Evolutionary conservation across 345 rosid genomes (phyloP), one percentile per base, ranked within the genome.

Genomic region (Punica granatum): DNA sequence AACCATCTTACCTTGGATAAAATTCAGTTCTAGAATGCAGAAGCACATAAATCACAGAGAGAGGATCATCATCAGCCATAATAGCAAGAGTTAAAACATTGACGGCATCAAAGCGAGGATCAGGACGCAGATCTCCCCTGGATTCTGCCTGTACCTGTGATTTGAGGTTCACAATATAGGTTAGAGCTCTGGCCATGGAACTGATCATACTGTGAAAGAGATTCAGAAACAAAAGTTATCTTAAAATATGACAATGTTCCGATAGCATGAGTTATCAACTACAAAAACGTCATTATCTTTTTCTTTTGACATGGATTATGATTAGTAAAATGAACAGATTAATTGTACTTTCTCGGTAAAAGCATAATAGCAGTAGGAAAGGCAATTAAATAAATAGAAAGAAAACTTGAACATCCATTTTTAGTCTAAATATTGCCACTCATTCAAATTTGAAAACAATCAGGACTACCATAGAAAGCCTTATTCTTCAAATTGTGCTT

Each of bases 101-200:
- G 74, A 90, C 75, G 42, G 96, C 86, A 81, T 93, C 97, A 79
- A 81, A 84, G 54, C 85, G 86, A 78, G 98, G 97, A 86, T 93
- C 84, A 70, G 98, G 88, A 69, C 83, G 83, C 67, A 87, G 86
- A 74, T 90, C 92, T 68, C 90, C 98, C 82, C 97, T 85, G 75
- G 91, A 82, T 76, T 90, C 89, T 46, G 96, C 82, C 63, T 82
- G 95, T 80, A 93, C 88, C 98, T 93, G 85, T 60, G 30, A 46
- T n/a, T 51, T 43, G 37, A 46, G 33, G 56, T 39, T 63, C 56
- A 34, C 3, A 30, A 68, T 19, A 18, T 33, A 5, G 28, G 19
- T 31, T 2, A 23, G 31, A 63, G 66, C 31, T 37, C 15, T 30
- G 32, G 21, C 43, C 16, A 39, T n/a, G 34, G 30, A 56, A 56